phyloP scores from a whole-genome alignment of 306 rosid species.

The Quercus parvula region DNA sequence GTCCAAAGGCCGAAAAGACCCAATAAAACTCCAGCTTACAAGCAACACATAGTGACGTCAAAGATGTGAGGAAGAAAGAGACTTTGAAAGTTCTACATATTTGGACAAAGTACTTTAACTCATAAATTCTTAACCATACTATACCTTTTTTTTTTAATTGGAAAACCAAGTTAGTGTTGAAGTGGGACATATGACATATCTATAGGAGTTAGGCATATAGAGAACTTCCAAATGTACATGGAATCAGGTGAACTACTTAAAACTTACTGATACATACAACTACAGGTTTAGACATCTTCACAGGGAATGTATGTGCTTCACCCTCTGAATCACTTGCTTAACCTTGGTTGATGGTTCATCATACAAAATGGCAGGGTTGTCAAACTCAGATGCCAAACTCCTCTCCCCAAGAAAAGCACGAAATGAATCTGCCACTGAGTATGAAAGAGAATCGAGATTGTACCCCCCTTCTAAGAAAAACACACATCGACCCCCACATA shows the following conservation, averaged over 20 bases:
- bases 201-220: neutral
- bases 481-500: slow-evolving; percentile 69
- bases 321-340: slow-evolving; percentile 61
- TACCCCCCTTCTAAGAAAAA: slow-evolving; percentile 96
- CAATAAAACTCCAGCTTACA: neutral
- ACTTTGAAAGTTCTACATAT: neutral
- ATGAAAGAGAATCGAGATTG: slow-evolving; percentile 63
- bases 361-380: slow-evolving; percentile 66
- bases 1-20: neutral
- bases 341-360: slow-evolving; percentile 75
- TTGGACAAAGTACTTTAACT: neutral
- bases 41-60: neutral
- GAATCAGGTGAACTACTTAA: neutral
- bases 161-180: neutral
- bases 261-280: neutral
- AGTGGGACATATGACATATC: neutral
- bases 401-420: slow-evolving; percentile 80
- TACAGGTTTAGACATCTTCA: slow-evolving; percentile 22
- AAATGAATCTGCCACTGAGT: slow-evolving; percentile 76
- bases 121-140: neutral
- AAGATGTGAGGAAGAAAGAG: neutral
- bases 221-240: neutral
- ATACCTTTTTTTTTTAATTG: no score
- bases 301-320: slow-evolving; percentile 52
- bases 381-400: slow-evolving; percentile 75